Evolutionary conservation across 2,329 filamentous ascomycete species (phyloP).

Genomic region (Microascus cirrosus): DNA sequence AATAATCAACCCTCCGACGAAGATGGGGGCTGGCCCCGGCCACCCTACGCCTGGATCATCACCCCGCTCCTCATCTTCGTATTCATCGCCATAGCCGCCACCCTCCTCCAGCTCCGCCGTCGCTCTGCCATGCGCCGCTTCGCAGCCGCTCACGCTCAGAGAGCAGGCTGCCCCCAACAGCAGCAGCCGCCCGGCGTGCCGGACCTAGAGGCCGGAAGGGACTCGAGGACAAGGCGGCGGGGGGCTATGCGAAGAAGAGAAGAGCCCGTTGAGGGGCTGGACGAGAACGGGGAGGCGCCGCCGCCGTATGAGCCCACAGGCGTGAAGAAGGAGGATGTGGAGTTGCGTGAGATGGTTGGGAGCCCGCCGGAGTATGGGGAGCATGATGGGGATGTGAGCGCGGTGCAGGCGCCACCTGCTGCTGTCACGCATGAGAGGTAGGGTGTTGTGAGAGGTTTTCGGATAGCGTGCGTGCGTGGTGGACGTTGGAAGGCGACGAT

Average conservation of each 20-base stretch:
- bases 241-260: neutral
- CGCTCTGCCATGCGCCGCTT: slow-evolving; percentile 4
- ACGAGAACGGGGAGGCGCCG: slow-evolving; percentile 54
- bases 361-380: neutral
- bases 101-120: slow-evolving; percentile 11
- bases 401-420: neutral
- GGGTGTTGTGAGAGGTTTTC: neutral
- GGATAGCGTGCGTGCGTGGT: neutral
- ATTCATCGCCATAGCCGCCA: slow-evolving; percentile 14
- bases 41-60: slow-evolving; percentile 5
- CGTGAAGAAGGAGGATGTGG: slow-evolving; percentile 14
- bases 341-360: neutral
- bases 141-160: neutral
- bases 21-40: neutral
- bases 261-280: slow-evolving; percentile 38
- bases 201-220: neutral
- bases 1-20: neutral
- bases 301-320: slow-evolving; percentile 40
- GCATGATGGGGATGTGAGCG: neutral
- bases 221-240: neutral
- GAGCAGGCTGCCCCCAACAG: neutral
- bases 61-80: slow-evolving; percentile 17
- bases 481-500: neutral
- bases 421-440: neutral
- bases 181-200: too few relatives aligned